Evolutionary conservation across 306 rosid genomes (phyloP), one percentile per base, ranked within the genome.

Genomic region (Vigna hirtella): DNA sequence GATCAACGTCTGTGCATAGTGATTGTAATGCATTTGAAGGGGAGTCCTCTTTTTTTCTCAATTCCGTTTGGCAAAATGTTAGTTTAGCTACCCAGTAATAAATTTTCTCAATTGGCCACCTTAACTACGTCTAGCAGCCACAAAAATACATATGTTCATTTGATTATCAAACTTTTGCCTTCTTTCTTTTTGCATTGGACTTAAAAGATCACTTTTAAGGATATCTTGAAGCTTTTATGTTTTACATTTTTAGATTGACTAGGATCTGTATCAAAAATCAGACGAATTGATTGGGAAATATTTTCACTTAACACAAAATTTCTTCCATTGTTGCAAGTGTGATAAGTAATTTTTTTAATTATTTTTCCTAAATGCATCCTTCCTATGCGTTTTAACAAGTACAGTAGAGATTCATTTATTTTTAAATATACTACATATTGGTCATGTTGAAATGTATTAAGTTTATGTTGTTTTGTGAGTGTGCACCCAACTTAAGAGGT

Each of bases 211-310:
- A 9, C 73, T 40, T 15, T 2, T 4, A 9, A 24, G 53, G 74
- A 47, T 45, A 34, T 57, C 28, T 50, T 40, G 58, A 56, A 72
- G 52, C 58, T 73, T 65, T 72, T 36, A 15, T 26, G 26, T 14
- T 48, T 34, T 43, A 6, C 53, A 20, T 20, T 20, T 20, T 20
- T 20, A 20, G 20, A 20, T 20, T 20, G 20, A 20, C 20, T 20
- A 20, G 20, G 20, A 20, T 20, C 20, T 20, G 20, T 20, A 20
- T 20, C 20, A 20, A 20, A 20, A 20, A 20, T 20, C 20, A 20
- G 20, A 20, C 20, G 0, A 20, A 20, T 20, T 20, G 20, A 20
- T 20, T 20, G 20, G 20, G 20, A 20, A 20, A 20, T 20, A 20
- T 20, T 20, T 20, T 20, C 20, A 20, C 20, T 20, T 20, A 20